Percentiles rank a stretch among this genome's conserved stretches.
Conservation (phyloP, 441 rosid species). For the Raphanus hybrid region DNA sequence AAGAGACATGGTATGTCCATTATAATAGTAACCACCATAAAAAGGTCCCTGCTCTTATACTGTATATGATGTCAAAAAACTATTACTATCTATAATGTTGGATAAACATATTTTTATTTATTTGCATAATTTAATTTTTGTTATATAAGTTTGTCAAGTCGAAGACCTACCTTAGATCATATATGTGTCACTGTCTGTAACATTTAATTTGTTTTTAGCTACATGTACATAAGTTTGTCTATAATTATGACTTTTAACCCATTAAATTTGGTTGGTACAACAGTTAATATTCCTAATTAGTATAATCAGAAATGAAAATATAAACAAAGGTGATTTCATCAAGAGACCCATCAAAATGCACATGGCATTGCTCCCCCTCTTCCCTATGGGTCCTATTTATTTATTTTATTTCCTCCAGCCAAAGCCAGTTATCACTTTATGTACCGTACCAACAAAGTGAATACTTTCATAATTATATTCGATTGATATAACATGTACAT, state of each 20-base stretch:
- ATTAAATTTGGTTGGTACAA: slow-evolving; percentile 9
- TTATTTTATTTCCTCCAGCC: slow-evolving; percentile 35
- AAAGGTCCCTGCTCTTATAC: not conserved
- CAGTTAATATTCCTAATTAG: slow-evolving; percentile 16
- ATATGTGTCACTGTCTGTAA: not conserved
- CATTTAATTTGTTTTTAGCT: not conserved
- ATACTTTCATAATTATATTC: slow-evolving; percentile 1
- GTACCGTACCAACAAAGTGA: slow-evolving; percentile 23
- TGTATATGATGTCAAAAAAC: not conserved
- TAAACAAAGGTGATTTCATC: slow-evolving; percentile 31
- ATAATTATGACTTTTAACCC: not conserved
- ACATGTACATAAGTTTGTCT: not conserved
- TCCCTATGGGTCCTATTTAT: slow-evolving; percentile 36
- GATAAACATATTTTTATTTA: not conserved
- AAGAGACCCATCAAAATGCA: slow-evolving; percentile 43
- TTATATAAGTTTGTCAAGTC: not conserved
- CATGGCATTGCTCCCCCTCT: slow-evolving; percentile 44
- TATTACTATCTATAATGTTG: not conserved
- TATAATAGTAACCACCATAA: slow-evolving; percentile 7
- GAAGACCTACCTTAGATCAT: not conserved
- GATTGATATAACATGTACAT: not conserved
- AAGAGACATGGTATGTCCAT: slow-evolving; percentile 7
- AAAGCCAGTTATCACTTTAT: slow-evolving; percentile 39
- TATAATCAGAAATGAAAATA: slow-evolving; percentile 17
- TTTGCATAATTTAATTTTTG: not conserved